Base-by-base conservation (phyloP, 164 flowering plant genomes). In the Cinnamomum chago region DNA sequence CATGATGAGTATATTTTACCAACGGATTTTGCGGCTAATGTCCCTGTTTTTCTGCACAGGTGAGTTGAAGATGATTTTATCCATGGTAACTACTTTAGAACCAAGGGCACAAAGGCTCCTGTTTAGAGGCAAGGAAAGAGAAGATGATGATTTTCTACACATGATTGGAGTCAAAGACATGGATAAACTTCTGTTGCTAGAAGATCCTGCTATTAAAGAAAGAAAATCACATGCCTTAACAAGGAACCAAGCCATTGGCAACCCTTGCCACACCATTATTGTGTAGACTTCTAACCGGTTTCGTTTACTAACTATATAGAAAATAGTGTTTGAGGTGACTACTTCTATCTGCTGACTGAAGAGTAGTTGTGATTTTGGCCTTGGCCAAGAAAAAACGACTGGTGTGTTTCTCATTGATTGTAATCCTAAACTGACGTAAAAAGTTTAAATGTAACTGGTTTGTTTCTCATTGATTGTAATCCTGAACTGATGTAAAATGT, bases 121-220 rank as follows among this genome's bases (percentile, higher is more conserved):
- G 76, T 89, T 79, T 87, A 90, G 82, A 84, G 97, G 98, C 66
- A 93, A 91, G 76, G 97, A 93, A 76, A 88, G 91, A 77, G 98
- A 89, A 35, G 91, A 92, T 69, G 58, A 72, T 20, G 98, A 93
- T 40, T 81, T 82, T 72, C 71, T 92, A 20, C 98, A 93, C 85
- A 93, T 93, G 97, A 90, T 88, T 72, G 98, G 98, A 7, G 94
- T 93, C 24, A 75, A 83, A 72, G 87, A 93, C 88, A 85, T 83
- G 78, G 94, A 92, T 88, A 93, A 93, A 70, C 88, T 91, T 65
- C 79, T 93, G 12, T 47, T 93, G 70, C 78, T 91, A 40, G 82
- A 90, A 81, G 93, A 90, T 76, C 93, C 98, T 70, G 90, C 95
- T 40, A 75, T 85, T 62, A 90, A 86, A 75, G 93, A 88, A 76